Percentiles rank a stretch among this genome's conserved stretches.
phyloP scores from a whole-genome alignment of 1,139 yeast species.

The Tardiomyces digboiensis region DNA sequence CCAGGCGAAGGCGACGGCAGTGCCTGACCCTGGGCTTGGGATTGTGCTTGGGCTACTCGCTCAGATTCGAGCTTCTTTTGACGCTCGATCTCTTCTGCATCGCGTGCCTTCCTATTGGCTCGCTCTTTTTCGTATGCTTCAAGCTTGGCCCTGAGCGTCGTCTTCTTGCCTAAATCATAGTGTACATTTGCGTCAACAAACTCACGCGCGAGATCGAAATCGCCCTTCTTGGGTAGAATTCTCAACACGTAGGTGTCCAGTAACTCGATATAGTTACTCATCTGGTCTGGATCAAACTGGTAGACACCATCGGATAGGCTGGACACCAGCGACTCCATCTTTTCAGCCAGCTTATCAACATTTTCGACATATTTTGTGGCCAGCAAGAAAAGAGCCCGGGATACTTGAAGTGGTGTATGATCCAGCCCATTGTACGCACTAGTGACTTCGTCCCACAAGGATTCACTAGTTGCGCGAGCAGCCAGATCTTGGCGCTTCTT shows the following conservation, averaged over 20 bases:
- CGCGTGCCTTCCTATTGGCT: slow-evolving; percentile 4
- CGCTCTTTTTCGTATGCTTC: slow-evolving; percentile 4
- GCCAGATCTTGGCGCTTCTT: slow-evolving; percentile 8
- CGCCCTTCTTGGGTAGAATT: slow-evolving; percentile 12
- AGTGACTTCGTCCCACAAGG: slow-evolving; percentile 10
- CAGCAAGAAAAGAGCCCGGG: slow-evolving; percentile 9
- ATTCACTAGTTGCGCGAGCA: slow-evolving; percentile 7
- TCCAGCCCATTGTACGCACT: slow-evolving; percentile 8
- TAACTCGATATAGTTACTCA: slow-evolving; percentile 8
- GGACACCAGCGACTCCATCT: slow-evolving; percentile 9
- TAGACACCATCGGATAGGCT: background rate
- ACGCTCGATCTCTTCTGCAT: slow-evolving; percentile 6
- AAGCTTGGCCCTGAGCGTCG: slow-evolving; percentile 6
- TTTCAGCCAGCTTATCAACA: slow-evolving; percentile 8
- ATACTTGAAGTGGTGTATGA: slow-evolving; percentile 9
- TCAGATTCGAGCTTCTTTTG: slow-evolving; percentile 3
- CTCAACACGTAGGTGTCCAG: slow-evolving; percentile 13
- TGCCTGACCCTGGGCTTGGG: no score
- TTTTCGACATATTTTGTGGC: slow-evolving; percentile 10
- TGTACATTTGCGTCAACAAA: slow-evolving; percentile 8
- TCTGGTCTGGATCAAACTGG: slow-evolving; percentile 7
- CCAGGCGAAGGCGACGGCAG: no score
- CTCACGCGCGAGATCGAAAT: slow-evolving; percentile 17
- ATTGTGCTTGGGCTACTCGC: slow-evolving; percentile 2
- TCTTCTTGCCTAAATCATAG: slow-evolving; percentile 7